phyloP scores from a whole-genome alignment of 257 asterid genomes.

The Cinchona pubescens region DNA sequence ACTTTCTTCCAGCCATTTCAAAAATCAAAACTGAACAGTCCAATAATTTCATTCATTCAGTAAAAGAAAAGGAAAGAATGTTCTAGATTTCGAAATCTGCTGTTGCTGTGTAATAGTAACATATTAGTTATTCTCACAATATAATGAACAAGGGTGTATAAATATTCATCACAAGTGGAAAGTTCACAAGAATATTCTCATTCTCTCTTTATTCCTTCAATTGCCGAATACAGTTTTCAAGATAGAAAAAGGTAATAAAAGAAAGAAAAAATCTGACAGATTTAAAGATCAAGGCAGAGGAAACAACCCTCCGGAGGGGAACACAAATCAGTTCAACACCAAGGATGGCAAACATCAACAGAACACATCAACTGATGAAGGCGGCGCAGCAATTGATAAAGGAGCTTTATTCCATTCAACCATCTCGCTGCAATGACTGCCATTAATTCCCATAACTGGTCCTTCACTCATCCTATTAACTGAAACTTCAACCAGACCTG shows the following conservation, averaged over 20 bases:
- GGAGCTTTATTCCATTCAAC: slow-evolving; percentile 35
- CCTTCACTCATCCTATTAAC: slow-evolving; percentile 17
- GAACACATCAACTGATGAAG: slow-evolving; percentile 24
- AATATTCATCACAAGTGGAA: slow-evolving; percentile 2
- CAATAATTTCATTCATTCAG: too few relatives aligned
- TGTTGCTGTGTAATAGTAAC: too few relatives aligned
- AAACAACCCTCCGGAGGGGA: not conserved
- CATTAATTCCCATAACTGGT: slow-evolving; percentile 24
- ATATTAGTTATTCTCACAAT: not conserved
- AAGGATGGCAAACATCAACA: slow-evolving; percentile 22
- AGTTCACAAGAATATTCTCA: slow-evolving; percentile 11
- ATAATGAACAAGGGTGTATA: too few relatives aligned
- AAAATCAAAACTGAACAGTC: too few relatives aligned
- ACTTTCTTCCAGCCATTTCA: too few relatives aligned
- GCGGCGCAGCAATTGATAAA: slow-evolving; percentile 22
- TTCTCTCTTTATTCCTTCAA: slow-evolving; percentile 21
- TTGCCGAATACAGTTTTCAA: not conserved
- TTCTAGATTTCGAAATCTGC: not conserved
- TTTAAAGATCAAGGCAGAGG: not conserved
- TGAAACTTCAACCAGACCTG: slow-evolving; percentile 30
- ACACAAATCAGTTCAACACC: not conserved
- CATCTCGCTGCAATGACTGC: slow-evolving; percentile 31
- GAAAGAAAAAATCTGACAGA: slow-evolving; percentile 6
- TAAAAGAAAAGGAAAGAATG: too few relatives aligned
- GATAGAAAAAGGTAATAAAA: not conserved